These are phyloP conservation scores for Goffeauzyma gilvescens DNA, from an alignment of 768 basidiomycete species.

Conservation along the genomic window DNA sequence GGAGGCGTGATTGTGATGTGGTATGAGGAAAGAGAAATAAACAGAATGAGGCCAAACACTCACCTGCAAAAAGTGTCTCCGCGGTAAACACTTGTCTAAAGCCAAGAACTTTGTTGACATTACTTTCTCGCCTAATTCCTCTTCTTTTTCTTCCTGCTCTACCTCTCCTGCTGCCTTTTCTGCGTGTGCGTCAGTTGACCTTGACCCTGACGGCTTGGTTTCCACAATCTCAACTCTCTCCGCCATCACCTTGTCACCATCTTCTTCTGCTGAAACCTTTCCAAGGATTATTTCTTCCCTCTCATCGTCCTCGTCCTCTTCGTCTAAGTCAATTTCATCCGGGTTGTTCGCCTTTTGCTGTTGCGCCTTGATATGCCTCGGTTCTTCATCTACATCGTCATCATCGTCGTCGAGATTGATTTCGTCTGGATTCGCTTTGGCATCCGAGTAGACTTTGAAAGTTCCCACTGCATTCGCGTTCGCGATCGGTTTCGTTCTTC, in stretches of 20 bases:
- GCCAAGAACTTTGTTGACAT: constrained; percentile 61
- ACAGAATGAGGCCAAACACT: not conserved
- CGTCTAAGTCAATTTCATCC: constrained; percentile 9
- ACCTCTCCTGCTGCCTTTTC: not conserved
- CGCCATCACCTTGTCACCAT: constrained; percentile 6
- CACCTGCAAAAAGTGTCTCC: constrained; percentile 64
- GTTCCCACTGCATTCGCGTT: constrained; percentile 17
- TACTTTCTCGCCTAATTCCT: constrained; percentile 14
- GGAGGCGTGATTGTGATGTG: not conserved
- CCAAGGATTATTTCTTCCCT: constrained; percentile 6
- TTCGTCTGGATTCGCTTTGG: constrained; percentile 26
- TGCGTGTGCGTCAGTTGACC: not conserved
- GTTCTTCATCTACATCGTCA: constrained; percentile 1
- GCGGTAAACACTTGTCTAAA: constrained; percentile 65
- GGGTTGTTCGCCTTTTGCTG: constrained; percentile 4
- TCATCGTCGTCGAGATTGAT: constrained; percentile 20
- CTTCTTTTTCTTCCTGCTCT: constrained; percentile 19
- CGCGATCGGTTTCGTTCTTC: constrained; percentile 20
- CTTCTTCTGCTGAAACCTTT: not conserved
- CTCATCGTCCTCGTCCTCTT: constrained; percentile 11
- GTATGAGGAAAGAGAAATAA: not conserved
- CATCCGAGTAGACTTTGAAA: not conserved
- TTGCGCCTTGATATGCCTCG: too few relatives aligned
- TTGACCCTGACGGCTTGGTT: constrained; percentile 4
- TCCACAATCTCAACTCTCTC: constrained; percentile 1